Conservation (phyloP, 371 early-diverging fungal species). For the Mucor lusitanicus region DNA sequence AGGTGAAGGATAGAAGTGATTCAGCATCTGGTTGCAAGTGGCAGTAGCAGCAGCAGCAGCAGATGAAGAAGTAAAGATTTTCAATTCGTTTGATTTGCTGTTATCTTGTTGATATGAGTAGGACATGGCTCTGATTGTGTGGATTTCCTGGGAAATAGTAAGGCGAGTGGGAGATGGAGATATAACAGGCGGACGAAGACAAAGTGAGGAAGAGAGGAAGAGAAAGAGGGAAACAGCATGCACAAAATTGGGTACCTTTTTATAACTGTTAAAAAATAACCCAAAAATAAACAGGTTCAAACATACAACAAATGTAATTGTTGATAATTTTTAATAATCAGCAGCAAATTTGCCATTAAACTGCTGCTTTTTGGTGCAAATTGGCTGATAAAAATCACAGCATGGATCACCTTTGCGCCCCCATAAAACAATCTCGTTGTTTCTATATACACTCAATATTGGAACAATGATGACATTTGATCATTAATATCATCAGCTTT, state of each 20-base stretch:
- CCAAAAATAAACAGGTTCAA: neutral
- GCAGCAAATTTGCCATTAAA: neutral
- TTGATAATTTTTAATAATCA: neutral
- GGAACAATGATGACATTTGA: neutral
- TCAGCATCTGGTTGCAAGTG: neutral
- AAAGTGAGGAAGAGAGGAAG: neutral
- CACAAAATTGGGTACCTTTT: neutral
- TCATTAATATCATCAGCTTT: conserved; percentile 3
- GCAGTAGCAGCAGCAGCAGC: neutral
- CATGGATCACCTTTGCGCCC: neutral
- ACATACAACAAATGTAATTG: neutral
- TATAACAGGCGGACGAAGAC: neutral
- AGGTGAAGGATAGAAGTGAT: conserved; percentile 14
- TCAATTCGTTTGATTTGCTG: conserved; percentile 13
- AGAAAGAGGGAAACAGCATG: neutral
- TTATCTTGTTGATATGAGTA: neutral
- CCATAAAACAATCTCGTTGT: neutral
- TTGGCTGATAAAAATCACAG: conserved; percentile 1
- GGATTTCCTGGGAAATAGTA: neutral
- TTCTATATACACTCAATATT: neutral
- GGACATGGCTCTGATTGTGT: neutral
- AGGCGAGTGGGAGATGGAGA: neutral
- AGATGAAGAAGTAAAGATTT: conserved; percentile 7
- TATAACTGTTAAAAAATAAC: neutral
- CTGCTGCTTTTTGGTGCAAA: neutral